A percentile compares a stretch with the other conserved stretches of the same genome.
These are phyloP conservation scores for Solanum chacoense DNA, from an alignment of 305 asterid genomes.

Conservation along the genomic window DNA sequence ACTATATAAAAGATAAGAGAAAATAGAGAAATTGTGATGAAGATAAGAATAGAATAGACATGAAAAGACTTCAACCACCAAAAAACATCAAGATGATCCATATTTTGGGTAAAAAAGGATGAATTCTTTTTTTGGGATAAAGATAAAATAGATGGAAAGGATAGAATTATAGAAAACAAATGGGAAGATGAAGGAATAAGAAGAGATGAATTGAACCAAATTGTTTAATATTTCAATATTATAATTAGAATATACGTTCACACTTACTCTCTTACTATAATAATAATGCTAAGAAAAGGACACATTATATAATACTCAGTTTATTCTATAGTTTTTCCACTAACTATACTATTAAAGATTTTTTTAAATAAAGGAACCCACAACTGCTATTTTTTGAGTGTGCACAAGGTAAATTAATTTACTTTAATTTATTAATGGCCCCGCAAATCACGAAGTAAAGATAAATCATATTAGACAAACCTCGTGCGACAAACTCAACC, in stretches of 20 bases:
- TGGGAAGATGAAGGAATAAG: neutral
- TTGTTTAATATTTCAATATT: neutral
- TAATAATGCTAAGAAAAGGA: neutral
- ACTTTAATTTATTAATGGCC: neutral
- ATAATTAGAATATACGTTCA: neutral
- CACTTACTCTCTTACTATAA: neutral
- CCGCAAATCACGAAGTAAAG: neutral
- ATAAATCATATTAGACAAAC: neutral
- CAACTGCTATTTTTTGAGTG: neutral
- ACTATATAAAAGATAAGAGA: neutral
- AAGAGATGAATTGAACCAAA: neutral
- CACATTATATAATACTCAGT: neutral
- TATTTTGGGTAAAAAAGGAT: neutral
- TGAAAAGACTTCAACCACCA: constrained; percentile 4
- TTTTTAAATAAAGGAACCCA: neutral
- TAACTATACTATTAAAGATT: neutral
- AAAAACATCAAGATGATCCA: constrained; percentile 18
- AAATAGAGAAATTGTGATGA: constrained; percentile 3
- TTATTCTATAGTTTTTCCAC: neutral
- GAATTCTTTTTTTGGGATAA: neutral
- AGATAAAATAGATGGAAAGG: neutral
- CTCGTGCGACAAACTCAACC: neutral
- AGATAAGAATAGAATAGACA: constrained; percentile 2
- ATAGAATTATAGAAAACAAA: neutral
- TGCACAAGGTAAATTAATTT: neutral